Conservation (phyloP, 805 yeast species). For the Vanderwaltozyma verrucispora region DNA sequence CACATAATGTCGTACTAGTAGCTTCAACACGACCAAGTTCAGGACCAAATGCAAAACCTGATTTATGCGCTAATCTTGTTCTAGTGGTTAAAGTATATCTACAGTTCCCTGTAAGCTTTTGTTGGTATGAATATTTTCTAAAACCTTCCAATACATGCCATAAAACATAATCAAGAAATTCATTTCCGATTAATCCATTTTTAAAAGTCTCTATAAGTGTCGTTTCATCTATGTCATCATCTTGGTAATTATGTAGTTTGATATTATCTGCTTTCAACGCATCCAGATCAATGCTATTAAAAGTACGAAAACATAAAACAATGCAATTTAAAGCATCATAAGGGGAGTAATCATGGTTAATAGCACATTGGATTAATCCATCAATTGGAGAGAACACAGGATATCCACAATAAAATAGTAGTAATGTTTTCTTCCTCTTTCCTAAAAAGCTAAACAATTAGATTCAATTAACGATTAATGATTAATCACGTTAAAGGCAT, state of each 20-base stretch:
- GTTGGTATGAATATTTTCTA: constrained; percentile 38
- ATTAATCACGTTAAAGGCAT: constrained; percentile 8
- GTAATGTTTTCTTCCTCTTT: constrained; percentile 14
- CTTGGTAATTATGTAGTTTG: constrained; percentile 35
- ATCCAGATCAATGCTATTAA: constrained; percentile 39
- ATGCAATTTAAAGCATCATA: constrained; percentile 34
- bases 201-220: constrained; percentile 1
- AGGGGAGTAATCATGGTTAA: constrained; percentile 34
- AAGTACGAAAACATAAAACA: constrained; percentile 48
- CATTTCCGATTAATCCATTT: constrained; percentile 41
- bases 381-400: constrained; percentile 43
- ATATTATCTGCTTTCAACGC: constrained; percentile 33
- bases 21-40: constrained; percentile 3
- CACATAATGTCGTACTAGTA: constrained; percentile 25
- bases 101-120: constrained; percentile 20
- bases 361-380: constrained; percentile 36
- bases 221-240: constrained; percentile 7
- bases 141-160: constrained; percentile 46
- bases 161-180: constrained; percentile 55
- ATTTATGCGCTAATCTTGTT: constrained; percentile 11
- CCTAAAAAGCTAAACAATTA: constrained; percentile 8
- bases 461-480: constrained; percentile 8
- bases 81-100: constrained; percentile 37
- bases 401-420: constrained; percentile 54
- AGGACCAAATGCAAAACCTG: constrained; percentile 33